Base-by-base conservation (phyloP, 441 rosid genomes). In the Eruca vesicaria region DNA sequence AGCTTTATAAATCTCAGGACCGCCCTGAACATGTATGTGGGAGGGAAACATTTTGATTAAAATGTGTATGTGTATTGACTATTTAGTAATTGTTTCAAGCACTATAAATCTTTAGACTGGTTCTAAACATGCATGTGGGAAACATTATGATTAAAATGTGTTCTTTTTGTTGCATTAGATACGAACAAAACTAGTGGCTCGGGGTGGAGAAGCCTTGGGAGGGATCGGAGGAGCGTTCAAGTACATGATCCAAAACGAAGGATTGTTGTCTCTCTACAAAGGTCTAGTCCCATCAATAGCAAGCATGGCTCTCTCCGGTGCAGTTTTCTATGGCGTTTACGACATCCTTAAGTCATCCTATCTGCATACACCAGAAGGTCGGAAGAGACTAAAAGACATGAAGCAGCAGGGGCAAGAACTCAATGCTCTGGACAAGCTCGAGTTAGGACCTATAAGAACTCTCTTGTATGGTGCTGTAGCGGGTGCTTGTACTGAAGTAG, bases 401-500 rank as follows among this genome's bases (percentile, higher is more conserved):
- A 87, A 64, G 58, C 84, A 78, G 50, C 83, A 85, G 12, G 92
- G 84, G 29, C 78, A 82, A 69, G 90, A 88, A 68, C 78, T 90
- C 75, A 90, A 85, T 79, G 92, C 93, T 76, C 78, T 90, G 18
- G 89, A 84, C 65, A 84, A 78, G 82, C 89, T 92, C 5, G 96
- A 90, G 83, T 76, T 92, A 84, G 94, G 94, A 72, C 89, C 98
- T 12, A 35, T 86, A 5, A 84, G 93, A 81, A 92, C 98, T 31
- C 84, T 90, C 59, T 36, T 92, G 2, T 86, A 92, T 57, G 98
- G 94, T 68, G 98, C 96, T 63, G 12, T 90, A 21, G 82, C 96
- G 12, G 93, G 98, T 71, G 98, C 96, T 61, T 90, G 96, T 81
- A 88, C 98, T 12, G 96, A 92, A 81, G 93, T 86, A 72, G 85